Conservation (phyloP, 768 basidiomycete species). For the Leccinum incarnatum region DNA sequence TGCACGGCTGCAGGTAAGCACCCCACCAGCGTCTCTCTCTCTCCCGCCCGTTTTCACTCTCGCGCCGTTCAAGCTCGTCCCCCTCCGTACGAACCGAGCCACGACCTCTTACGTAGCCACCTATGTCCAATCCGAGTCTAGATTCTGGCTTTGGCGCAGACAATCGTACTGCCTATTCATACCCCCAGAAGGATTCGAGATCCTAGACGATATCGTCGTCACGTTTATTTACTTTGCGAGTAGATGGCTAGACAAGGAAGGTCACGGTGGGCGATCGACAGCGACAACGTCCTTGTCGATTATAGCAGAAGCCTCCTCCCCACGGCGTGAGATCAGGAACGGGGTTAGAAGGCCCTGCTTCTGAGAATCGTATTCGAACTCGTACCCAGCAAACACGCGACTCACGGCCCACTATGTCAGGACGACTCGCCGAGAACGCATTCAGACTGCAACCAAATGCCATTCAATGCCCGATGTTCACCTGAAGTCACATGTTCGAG, state of each 20-base stretch:
- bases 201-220: slow-evolving; percentile 36
- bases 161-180: slow-evolving; percentile 24
- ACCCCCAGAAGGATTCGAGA: slow-evolving; percentile 27
- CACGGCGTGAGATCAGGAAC: no score
- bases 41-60: neutral
- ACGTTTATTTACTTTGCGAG: slow-evolving; percentile 36
- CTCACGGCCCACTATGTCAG: no score
- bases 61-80: slow-evolving; percentile 22
- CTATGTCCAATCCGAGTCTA: slow-evolving; percentile 20
- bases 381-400: no score
- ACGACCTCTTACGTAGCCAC: slow-evolving; percentile 26
- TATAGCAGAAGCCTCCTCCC: neutral
- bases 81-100: slow-evolving; percentile 2
- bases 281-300: neutral
- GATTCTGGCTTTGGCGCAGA: slow-evolving; percentile 14
- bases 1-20: slow-evolving; percentile 21
- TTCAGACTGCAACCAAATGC: no score
- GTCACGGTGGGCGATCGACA: neutral
- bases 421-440: neutral
- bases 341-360: no score
- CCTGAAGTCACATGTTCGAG: no score
- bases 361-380: neutral
- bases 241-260: slow-evolving; percentile 29
- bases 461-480: no score
- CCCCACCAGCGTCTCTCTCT: no score